Percentiles rank a stretch among this genome's conserved stretches.
Conservation (phyloP, 306 rosid species). For the Cucumis hystrix region DNA sequence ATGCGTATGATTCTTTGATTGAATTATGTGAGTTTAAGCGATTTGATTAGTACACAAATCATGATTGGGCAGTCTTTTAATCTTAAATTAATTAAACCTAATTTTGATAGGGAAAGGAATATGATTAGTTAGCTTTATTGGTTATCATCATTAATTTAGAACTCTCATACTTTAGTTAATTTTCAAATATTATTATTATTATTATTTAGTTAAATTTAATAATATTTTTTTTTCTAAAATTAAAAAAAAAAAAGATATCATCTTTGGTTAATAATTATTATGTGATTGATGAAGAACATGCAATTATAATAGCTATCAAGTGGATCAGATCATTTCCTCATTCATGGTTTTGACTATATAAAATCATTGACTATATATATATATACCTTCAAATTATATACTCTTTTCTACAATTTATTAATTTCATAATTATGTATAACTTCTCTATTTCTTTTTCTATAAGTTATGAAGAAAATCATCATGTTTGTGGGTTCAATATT, state of each 20-base stretch:
- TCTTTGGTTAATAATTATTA: constrained; percentile 12
- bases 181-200: background rate
- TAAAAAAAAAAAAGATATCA: background rate
- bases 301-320: constrained; percentile 1
- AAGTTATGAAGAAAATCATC: background rate
- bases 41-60: background rate
- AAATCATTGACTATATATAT: background rate
- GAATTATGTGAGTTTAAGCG: background rate
- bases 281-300: constrained; percentile 14
- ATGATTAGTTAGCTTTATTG: background rate
- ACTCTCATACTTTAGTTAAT: background rate
- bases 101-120: background rate
- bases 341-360: background rate
- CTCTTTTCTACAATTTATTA: background rate
- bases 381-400: background rate
- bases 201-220: background rate
- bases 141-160: background rate
- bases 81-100: background rate
- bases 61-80: background rate
- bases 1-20: constrained; percentile 13
- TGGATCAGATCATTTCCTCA: constrained; percentile 1
- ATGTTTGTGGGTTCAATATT: background rate
- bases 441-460: background rate
- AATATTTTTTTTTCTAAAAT: background rate
- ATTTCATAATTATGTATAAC: background rate